Conservation (phyloP, 768 basidiomycete species). For the Xerocomellus dryophilus region DNA sequence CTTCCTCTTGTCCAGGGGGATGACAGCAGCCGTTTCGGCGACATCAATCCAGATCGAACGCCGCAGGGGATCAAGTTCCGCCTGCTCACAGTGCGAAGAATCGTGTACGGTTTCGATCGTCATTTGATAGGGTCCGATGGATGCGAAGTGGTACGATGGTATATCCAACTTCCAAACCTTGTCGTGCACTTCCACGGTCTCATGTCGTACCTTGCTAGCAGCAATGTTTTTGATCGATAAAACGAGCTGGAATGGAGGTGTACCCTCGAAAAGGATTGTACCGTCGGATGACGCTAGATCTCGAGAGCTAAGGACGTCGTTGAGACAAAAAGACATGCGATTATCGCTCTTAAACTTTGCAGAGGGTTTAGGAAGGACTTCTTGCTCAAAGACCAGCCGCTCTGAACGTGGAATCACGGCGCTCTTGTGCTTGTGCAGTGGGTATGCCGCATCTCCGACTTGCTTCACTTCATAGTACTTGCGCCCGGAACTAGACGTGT, state of each 20-base stretch:
- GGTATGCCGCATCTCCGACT: slow-evolving; percentile 83
- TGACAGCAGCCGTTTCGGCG: slow-evolving; percentile 92
- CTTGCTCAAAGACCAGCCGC: slow-evolving; percentile 79
- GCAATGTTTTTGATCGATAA: slow-evolving; percentile 76
- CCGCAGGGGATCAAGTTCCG: slow-evolving; percentile 55
- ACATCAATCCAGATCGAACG: slow-evolving; percentile 84
- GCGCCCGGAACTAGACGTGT: slow-evolving; percentile 70
- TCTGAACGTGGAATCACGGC: slow-evolving; percentile 64
- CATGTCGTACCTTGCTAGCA: slow-evolving; percentile 58
- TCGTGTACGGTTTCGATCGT: slow-evolving; percentile 77
- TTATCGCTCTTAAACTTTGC: slow-evolving; percentile 70
- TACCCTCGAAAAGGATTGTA: slow-evolving; percentile 69
- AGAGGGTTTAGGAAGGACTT: slow-evolving; percentile 76
- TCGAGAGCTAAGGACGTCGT: slow-evolving; percentile 58
- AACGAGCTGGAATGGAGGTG: slow-evolving; percentile 79
- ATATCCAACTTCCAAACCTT: slow-evolving; percentile 69
- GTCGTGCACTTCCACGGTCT: slow-evolving; percentile 49
- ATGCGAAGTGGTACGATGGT: slow-evolving; percentile 68
- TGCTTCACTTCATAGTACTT: slow-evolving; percentile 90
- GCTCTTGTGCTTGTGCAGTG: slow-evolving; percentile 63
- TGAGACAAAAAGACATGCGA: slow-evolving; percentile 71
- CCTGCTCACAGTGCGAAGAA: slow-evolving; percentile 77
- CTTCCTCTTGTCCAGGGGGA: slow-evolving; percentile 72
- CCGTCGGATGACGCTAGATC: slow-evolving; percentile 51
- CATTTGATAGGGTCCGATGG: slow-evolving; percentile 79